Percentiles rank a stretch among this genome's conserved stretches.
Evolutionary conservation across 306 rosid genomes (phyloP).

Genomic region (Citrullus colocynthis): DNA sequence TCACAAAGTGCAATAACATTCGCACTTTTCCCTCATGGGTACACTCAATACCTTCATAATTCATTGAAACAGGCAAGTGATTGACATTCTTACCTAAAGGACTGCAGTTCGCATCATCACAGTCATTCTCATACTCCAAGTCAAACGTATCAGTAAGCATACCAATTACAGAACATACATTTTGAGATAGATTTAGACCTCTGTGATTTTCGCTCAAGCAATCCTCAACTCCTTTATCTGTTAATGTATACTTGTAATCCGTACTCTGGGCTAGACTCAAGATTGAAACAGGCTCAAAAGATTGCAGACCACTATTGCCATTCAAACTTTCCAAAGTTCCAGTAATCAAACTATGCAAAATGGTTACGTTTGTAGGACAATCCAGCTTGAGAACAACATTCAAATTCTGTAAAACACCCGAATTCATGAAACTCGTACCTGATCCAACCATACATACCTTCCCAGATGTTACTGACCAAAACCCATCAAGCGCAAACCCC

Average conservation of each 20-base stretch:
- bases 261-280: conserved; percentile 35
- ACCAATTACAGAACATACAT: conserved; percentile 28
- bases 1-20: conserved; percentile 51
- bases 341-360: conserved; percentile 38
- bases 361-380: conserved; percentile 27
- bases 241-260: conserved; percentile 30
- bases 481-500: conserved; percentile 35
- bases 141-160: conserved; percentile 26
- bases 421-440: conserved; percentile 2
- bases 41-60: conserved; percentile 30
- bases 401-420: conserved; percentile 11
- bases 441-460: conserved; percentile 71
- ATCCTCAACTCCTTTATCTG: conserved; percentile 17
- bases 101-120: conserved; percentile 36
- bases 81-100: conserved; percentile 34
- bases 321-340: conserved; percentile 57
- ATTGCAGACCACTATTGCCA: conserved; percentile 16
- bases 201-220: conserved; percentile 26
- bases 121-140: conserved; percentile 42
- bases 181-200: conserved; percentile 21
- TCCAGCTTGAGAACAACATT: conserved; percentile 51
- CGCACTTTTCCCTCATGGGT: conserved; percentile 31
- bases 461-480: conserved; percentile 50
- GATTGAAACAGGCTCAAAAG: conserved; percentile 38
- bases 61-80: conserved; percentile 31